phyloP scores from a whole-genome alignment of 2,329 filamentous ascomycete genomes.

The Aspergillus spinulosporus region DNA sequence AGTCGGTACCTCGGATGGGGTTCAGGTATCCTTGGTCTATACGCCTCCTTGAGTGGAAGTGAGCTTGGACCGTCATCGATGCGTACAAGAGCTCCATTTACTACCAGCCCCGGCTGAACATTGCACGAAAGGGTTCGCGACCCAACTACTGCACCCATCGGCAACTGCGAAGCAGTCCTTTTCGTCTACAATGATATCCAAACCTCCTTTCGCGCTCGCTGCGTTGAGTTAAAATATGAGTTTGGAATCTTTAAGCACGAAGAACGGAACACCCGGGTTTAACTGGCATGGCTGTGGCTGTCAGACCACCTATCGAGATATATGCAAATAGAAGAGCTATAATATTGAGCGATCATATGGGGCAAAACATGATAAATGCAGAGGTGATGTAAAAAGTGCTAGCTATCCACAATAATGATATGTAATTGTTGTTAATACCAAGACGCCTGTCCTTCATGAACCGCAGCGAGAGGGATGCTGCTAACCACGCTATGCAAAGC shows the following conservation, averaged over 20 bases:
- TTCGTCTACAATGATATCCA: too few relatives aligned
- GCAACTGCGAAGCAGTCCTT: too few relatives aligned
- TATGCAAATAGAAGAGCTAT: conserved; percentile 13
- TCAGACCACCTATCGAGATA: conserved; percentile 11
- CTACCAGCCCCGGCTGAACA: too few relatives aligned
- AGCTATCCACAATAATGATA: conserved; percentile 14
- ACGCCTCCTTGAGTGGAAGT: too few relatives aligned
- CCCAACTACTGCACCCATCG: too few relatives aligned
- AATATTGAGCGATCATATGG: conserved; percentile 7
- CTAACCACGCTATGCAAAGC: conserved; percentile 45
- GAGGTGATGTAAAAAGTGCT: conserved; percentile 9
- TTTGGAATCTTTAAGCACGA: conserved; percentile 8
- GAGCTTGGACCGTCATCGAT: too few relatives aligned
- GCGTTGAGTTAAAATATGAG: not conserved
- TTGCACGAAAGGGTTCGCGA: too few relatives aligned
- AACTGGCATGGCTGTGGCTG: not conserved
- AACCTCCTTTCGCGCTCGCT: too few relatives aligned
- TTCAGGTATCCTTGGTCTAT: too few relatives aligned
- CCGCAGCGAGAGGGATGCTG: conserved; percentile 37
- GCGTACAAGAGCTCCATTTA: too few relatives aligned
- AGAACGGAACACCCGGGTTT: not conserved
- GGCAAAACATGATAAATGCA: not conserved
- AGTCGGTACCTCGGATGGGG: not conserved
- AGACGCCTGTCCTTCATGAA: conserved; percentile 40
- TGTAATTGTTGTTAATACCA: conserved; percentile 26